Evolutionary conservation across 805 yeast genomes (phyloP), one percentile per base, ranked within the genome.

Genomic region (Zygosaccharomyces bailii): DNA sequence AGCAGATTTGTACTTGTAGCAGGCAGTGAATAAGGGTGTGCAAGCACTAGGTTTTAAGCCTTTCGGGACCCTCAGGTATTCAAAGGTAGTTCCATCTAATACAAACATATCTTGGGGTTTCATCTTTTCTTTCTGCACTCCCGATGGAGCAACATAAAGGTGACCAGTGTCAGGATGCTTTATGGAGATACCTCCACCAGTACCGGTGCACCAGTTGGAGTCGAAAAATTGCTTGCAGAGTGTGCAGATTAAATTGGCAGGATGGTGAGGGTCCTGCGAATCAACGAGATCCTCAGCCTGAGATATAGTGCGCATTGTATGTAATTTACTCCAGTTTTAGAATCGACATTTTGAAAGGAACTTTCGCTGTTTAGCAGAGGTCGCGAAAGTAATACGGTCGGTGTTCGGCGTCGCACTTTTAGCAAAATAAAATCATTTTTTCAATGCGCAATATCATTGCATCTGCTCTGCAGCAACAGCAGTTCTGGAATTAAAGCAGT

Each of bases 131-230:
- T 90, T 90, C 61, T 90, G 96, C 6, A 90, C 95, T 1, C 97
- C 97, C n/a, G 95, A 85, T 4, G 98, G 97, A 0, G 97, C 95
- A 32, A 90, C 74, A 62, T 75, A 90, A 13, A 86, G 78, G 16
- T 69, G 56, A 48, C 79, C 72, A 1, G 73, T 75, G 2, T 75
- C 73, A 7, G 50, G 49, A 34, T 56, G 58, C 47, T 58, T 65
- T 39, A 90, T 83, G 24, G 95, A 84, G 55, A 91, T 83, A 2
- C 97, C 97, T 24, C 97, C 98, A 2, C 96, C 97, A 1, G 98
- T 91, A 2, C 97, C 97, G 0, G 96, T 82, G 54, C 87, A 91
- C 96, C 96, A 89, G 40, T 86, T 84, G 58, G 84, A 84, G 53
- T 77, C 72, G 62, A 84, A 91, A 61, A 91, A 87, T 13, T 76